Percentiles rank a stretch among this genome's conserved stretches.
Conservation (phyloP, 805 yeast species). For the Saccharomycopsis babjevae region DNA sequence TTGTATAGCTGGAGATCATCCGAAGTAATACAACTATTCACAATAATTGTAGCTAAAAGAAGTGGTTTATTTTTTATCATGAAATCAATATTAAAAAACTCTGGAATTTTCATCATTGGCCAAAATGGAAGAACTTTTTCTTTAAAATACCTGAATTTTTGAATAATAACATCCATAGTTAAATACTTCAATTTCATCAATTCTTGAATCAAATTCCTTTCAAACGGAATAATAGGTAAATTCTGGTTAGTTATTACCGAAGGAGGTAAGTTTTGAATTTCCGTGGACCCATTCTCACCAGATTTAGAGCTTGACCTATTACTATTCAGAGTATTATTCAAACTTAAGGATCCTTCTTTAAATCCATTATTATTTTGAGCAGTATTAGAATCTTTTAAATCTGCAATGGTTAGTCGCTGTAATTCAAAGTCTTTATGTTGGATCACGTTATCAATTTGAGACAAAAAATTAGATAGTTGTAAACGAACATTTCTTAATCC, state of each 20-base stretch:
- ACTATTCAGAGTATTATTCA: slow-evolving; percentile 28
- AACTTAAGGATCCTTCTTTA: not conserved
- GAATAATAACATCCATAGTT: slow-evolving; percentile 27
- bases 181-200: slow-evolving; percentile 29
- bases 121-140: slow-evolving; percentile 34
- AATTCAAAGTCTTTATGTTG: slow-evolving; percentile 9
- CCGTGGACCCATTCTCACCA: slow-evolving; percentile 8
- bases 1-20: slow-evolving; percentile 30
- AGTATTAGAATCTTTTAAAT: slow-evolving; percentile 5
- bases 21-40: slow-evolving; percentile 39
- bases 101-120: slow-evolving; percentile 39
- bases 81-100: slow-evolving; percentile 29
- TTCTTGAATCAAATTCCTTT: slow-evolving; percentile 30
- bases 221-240: slow-evolving; percentile 30
- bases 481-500: slow-evolving; percentile 10
- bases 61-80: slow-evolving; percentile 34
- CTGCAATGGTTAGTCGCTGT: not conserved
- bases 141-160: slow-evolving; percentile 29
- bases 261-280: slow-evolving; percentile 6
- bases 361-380: slow-evolving; percentile 21
- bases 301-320: slow-evolving; percentile 12
- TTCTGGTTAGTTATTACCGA: slow-evolving; percentile 15
- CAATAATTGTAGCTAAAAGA: slow-evolving; percentile 33
- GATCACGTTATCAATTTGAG: slow-evolving; percentile 16
- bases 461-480: slow-evolving; percentile 13